Evolutionary conservation across 2,329 filamentous ascomycete species (phyloP), one percentile per base, ranked within the genome.

Genomic region (Trichoderma sp.): DNA sequence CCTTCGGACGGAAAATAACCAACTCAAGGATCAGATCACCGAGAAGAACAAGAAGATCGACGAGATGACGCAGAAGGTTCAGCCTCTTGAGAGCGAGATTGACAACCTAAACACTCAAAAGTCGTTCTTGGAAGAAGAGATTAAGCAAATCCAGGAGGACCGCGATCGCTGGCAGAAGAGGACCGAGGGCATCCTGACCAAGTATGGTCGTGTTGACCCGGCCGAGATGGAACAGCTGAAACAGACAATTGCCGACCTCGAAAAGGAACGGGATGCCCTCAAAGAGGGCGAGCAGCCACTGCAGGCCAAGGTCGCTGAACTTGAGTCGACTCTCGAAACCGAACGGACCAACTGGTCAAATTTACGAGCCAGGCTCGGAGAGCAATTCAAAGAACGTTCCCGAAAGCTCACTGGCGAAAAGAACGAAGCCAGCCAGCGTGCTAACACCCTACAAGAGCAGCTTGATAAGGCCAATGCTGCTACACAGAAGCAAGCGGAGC

Each of bases 131-230:
- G 93, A 97, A 78, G 95, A 95, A 14, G 96, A 98, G 82, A 91
- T 98, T 81, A 94, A 94, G 80, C 90, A 98, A 77, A 89, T 98
- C 11, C 93, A 97, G 78, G 93, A 97, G 80, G 96, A 98, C 82
- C 93, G 97, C 18, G 96, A 98, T 82, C 91, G 94, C 75, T 98
- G 96, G 94, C 95, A 98, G 84, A 96, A 98, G 87, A 93, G 97
- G 29, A 97, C 95, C 1, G 95, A 98, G 82, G 94, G 97, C 79
- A 98, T 99, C 77, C 90, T 99, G 68, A 95, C 95, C 78, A 98
- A 98, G 83, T 98, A 98, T 81, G 95, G 98, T 79, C 94, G 96
- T 74, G 94, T 97, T 71, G 97, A 99, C 81, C 96, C 97, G 60
- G 94, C 94, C 3, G 96, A 98, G 81, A 90, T 98, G 82, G 96